Evolutionary conservation across 768 basidiomycete species (phyloP).

Genomic region (Stropharia rugosoannulata): DNA sequence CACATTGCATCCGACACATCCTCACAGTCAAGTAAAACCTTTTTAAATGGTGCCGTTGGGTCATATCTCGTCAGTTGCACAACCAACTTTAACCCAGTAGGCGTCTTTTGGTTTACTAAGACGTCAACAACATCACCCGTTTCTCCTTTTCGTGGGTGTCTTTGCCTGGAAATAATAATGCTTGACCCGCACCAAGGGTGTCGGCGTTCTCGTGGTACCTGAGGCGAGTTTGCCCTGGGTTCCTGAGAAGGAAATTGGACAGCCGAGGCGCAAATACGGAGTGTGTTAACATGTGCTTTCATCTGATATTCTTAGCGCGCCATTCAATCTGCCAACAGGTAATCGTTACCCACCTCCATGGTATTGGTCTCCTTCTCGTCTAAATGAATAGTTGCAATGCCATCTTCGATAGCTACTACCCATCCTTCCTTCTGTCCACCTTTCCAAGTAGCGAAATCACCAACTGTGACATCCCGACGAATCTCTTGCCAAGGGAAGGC

Average conservation of each 20-base stretch:
- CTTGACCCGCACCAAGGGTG: slow-evolving; percentile 2
- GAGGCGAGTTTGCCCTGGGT: not conserved
- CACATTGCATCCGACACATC: not conserved
- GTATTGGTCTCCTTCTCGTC: no score
- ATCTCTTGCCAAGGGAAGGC: not conserved
- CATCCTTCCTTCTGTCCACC: not conserved
- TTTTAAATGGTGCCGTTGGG: not conserved
- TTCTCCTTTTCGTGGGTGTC: slow-evolving; percentile 3
- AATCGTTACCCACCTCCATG: no score
- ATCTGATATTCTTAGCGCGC: no score
- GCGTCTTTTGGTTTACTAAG: not conserved
- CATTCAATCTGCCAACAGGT: no score
- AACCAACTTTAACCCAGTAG: not conserved
- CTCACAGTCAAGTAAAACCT: slow-evolving; percentile 7
- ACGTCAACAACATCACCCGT: slow-evolving; percentile 6
- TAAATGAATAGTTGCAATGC: not conserved
- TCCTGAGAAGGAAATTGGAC: not conserved
- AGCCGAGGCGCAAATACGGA: not conserved
- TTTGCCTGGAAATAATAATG: slow-evolving; percentile 5
- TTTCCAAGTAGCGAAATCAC: not conserved
- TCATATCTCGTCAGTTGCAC: slow-evolving; percentile 1
- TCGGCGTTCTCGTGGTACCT: no score
- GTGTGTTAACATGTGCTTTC: not conserved
- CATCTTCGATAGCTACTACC: not conserved
- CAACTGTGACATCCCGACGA: not conserved